Evolutionary conservation across 2,329 filamentous ascomycete genomes (phyloP).

Genomic region (Cercospora sp.): DNA sequence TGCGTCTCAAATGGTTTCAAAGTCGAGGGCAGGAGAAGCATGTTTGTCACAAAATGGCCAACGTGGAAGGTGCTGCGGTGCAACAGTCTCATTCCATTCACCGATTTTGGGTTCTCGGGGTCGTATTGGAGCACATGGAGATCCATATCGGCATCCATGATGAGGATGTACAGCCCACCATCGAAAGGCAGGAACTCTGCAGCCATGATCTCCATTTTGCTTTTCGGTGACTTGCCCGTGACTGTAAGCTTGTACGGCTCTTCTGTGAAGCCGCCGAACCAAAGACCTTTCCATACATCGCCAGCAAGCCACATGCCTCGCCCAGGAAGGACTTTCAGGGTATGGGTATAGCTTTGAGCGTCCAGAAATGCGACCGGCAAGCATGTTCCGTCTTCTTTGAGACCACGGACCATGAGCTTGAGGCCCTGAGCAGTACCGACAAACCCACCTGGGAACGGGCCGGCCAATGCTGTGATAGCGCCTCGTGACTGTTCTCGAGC

Average conservation of each 20-base stretch:
- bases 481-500: conserved; percentile 90
- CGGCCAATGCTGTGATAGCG: conserved; percentile 80
- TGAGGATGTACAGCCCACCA: conserved; percentile 77
- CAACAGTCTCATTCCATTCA: conserved; percentile 83
- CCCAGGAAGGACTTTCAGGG: conserved; percentile 77
- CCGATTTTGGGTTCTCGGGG: conserved; percentile 91
- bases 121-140: conserved; percentile 91
- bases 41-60: conserved; percentile 73
- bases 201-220: conserved; percentile 72
- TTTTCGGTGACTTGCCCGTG: conserved; percentile 76
- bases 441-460: conserved; percentile 73
- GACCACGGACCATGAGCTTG: conserved; percentile 92
- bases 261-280: conserved; percentile 96
- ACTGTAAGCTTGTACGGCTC: conserved; percentile 95
- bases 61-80: conserved; percentile 86
- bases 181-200: conserved; percentile 89
- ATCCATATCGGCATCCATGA: conserved; percentile 80
- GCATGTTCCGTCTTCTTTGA: conserved; percentile 92
- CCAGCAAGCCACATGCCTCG: conserved; percentile 85
- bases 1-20: conserved; percentile 48
- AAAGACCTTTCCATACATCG: conserved; percentile 89
- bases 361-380: conserved; percentile 96
- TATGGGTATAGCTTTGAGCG: conserved; percentile 89
- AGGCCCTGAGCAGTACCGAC: conserved; percentile 90
- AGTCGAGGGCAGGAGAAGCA: conserved; percentile 73